Evolutionary conservation across 129 eudicot species (phyloP).

Genomic region (Lonicera japonica): DNA sequence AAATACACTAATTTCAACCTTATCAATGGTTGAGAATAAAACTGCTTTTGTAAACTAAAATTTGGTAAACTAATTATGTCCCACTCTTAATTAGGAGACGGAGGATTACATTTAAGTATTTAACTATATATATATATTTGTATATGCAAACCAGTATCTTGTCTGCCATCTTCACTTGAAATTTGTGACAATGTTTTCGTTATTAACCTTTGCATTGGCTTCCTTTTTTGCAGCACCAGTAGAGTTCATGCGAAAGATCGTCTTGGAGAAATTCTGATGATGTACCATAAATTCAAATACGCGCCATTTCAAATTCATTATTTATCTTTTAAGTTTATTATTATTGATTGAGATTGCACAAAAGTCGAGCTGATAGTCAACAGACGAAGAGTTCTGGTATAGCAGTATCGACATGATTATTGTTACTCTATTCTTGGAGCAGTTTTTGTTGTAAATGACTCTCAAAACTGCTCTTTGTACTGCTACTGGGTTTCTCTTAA

Average conservation of each 20-base stretch:
- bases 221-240: constrained; percentile 55
- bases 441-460: constrained; percentile 4
- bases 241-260: constrained; percentile 70
- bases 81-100: too few relatives aligned
- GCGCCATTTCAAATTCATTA: not conserved
- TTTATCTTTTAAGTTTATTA: not conserved
- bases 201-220: not conserved
- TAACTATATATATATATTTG: too few relatives aligned
- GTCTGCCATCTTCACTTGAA: not conserved
- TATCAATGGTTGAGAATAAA: too few relatives aligned
- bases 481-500: too few relatives aligned
- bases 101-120: too few relatives aligned
- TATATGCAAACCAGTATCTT: not conserved
- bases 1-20: too few relatives aligned
- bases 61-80: too few relatives aligned
- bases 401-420: not conserved
- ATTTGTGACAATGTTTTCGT: too few relatives aligned
- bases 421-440: not conserved
- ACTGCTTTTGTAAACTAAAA: too few relatives aligned
- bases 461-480: not conserved
- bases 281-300: not conserved
- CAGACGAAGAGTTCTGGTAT: not conserved
- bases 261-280: constrained; percentile 49
- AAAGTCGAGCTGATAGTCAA: not conserved
- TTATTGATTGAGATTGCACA: constrained; percentile 10